A percentile compares a stretch with the other conserved stretches of the same genome.
Conservation (phyloP, 2,329 filamentous ascomycete species). For the Eurotiales sp. region DNA sequence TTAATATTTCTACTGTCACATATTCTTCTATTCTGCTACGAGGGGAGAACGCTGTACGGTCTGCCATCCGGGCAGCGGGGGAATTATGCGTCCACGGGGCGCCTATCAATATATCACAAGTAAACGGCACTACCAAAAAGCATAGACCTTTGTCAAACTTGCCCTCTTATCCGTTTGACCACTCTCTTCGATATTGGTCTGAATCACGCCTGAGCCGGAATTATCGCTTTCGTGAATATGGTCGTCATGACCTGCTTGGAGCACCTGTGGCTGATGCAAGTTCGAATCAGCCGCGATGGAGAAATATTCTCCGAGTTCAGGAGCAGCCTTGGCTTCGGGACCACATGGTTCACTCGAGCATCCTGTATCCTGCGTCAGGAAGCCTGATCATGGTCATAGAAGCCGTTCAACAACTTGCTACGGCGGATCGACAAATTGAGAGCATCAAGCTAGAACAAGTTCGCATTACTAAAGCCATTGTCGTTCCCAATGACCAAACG, state of each 20-base stretch:
- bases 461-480: conserved; percentile 24
- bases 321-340: conserved; percentile 31
- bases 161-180: conserved; percentile 28
- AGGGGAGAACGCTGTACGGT: conserved; percentile 6
- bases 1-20: background rate
- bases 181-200: conserved; percentile 19
- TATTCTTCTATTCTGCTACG: background rate
- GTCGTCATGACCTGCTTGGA: conserved; percentile 29
- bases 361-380: conserved; percentile 26
- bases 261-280: conserved; percentile 26
- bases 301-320: conserved; percentile 25
- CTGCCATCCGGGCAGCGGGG: conserved; percentile 20
- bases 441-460: conserved; percentile 22
- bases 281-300: conserved; percentile 23
- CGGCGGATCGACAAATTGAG: conserved; percentile 3
- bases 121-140: conserved; percentile 17
- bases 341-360: conserved; percentile 19
- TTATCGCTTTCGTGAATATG: conserved; percentile 21
- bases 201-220: conserved; percentile 25
- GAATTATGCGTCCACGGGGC: conserved; percentile 19
- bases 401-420: conserved; percentile 22
- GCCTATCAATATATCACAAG: conserved; percentile 19
- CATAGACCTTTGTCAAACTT: conserved; percentile 22
- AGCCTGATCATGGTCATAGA: conserved; percentile 29
- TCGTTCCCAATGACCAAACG: conserved; percentile 24